Percentiles rank a stretch among this genome's conserved stretches.
Conservation (phyloP, 225 moss, liverwort and hornwort genomes). For the Pleurozium schreberi region DNA sequence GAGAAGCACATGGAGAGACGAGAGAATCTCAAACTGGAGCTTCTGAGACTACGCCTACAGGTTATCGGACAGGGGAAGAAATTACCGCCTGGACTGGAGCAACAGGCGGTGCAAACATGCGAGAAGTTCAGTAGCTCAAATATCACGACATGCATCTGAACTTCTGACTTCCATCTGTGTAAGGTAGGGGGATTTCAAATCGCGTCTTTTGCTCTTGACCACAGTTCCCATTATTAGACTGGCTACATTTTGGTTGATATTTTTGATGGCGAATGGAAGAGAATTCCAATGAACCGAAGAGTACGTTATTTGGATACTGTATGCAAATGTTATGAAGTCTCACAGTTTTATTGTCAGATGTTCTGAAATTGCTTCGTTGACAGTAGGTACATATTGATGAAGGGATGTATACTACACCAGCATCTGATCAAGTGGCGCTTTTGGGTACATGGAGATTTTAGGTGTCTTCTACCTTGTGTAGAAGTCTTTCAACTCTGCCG, state of each 20-base stretch:
- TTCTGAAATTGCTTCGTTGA: background rate
- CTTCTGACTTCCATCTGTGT: background rate
- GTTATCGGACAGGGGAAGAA: slow-evolving; percentile 23
- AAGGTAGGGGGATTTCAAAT: background rate
- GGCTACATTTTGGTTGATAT: background rate
- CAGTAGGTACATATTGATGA: background rate
- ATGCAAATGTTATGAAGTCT: background rate
- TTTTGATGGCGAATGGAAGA: background rate
- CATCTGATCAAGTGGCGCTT: background rate
- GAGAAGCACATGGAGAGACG: slow-evolving; percentile 49
- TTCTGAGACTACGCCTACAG: slow-evolving; percentile 31
- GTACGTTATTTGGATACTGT: background rate
- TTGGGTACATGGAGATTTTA: background rate
- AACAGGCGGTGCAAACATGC: slow-evolving; percentile 37
- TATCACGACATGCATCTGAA: slow-evolving; percentile 29
- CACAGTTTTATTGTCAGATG: background rate
- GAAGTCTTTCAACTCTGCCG: background rate
- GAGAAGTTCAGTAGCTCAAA: slow-evolving; percentile 41
- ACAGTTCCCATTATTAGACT: background rate
- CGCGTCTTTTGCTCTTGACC: background rate
- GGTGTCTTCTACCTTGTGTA: background rate
- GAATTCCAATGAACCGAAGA: background rate
- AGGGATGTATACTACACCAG: background rate
- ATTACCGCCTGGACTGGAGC: slow-evolving; percentile 8
- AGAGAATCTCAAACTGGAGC: slow-evolving; percentile 35